Conservation (phyloP, 208 protist genomes). For the Novymonas esmeraldas region DNA sequence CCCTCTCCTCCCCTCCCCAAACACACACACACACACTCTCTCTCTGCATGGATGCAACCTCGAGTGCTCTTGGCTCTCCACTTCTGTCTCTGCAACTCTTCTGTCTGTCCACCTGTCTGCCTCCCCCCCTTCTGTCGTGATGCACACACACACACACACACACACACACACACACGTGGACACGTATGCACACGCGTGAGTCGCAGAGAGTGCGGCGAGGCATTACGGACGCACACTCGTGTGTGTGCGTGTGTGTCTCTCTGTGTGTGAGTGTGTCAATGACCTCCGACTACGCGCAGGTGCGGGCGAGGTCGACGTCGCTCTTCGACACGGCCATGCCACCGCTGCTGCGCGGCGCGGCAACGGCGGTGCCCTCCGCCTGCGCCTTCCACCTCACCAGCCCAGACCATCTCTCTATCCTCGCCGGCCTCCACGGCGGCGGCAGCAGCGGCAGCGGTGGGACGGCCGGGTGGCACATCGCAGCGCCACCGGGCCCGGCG, state of each 20-base stretch:
- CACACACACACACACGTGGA: too few relatives aligned
- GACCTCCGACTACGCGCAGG: slow-evolving; percentile 33
- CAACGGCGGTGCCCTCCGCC: neutral
- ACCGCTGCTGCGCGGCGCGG: slow-evolving; percentile 34
- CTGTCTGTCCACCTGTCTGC: too few relatives aligned
- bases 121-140: too few relatives aligned
- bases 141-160: too few relatives aligned
- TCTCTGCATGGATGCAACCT: too few relatives aligned
- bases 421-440: slow-evolving; percentile 1
- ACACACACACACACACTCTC: too few relatives aligned
- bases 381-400: slow-evolving; percentile 7
- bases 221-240: too few relatives aligned
- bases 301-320: slow-evolving; percentile 31
- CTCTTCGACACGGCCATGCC: slow-evolving; percentile 67
- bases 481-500: neutral
- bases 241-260: neutral
- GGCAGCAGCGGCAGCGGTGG: neutral
- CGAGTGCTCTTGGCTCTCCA: too few relatives aligned
- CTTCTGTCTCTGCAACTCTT: too few relatives aligned
- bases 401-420: slow-evolving; percentile 1
- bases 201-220: too few relatives aligned
- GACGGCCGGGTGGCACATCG: neutral
- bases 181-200: too few relatives aligned
- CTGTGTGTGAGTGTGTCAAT: neutral
- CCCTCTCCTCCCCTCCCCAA: too few relatives aligned